These are phyloP conservation scores for Diaporthe vaccinii DNA, from an alignment of 2,329 filamentous ascomycete species.

Conservation along the genomic window DNA sequence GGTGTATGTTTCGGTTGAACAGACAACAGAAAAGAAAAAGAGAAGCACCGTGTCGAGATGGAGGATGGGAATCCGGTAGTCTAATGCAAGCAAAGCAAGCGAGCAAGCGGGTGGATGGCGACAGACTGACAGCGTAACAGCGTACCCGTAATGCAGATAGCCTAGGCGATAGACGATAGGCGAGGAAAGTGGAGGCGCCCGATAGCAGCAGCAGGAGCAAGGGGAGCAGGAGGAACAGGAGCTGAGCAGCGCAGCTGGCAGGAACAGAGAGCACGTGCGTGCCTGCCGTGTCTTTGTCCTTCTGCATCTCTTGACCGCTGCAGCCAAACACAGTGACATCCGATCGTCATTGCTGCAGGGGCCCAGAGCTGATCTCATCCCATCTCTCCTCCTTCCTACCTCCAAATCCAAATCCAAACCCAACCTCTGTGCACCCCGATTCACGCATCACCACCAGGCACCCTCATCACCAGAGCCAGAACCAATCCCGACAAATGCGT, in stretches of 20 bases:
- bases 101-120: slow-evolving; percentile 23
- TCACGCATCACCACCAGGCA: slow-evolving; percentile 10
- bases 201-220: neutral
- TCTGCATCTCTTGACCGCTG: neutral
- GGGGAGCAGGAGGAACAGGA: neutral
- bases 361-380: slow-evolving; percentile 22
- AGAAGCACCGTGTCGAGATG: neutral
- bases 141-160: slow-evolving; percentile 2
- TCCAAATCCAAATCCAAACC: neutral
- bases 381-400: neutral
- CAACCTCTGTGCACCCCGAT: neutral
- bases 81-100: slow-evolving; percentile 25
- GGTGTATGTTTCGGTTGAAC: neutral
- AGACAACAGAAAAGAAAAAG: neutral
- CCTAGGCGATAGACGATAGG: slow-evolving; percentile 8
- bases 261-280: slow-evolving; percentile 9
- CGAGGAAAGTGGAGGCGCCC: slow-evolving; percentile 13
- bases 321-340: neutral
- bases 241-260: neutral
- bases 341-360: slow-evolving; percentile 32
- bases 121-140: slow-evolving; percentile 22
- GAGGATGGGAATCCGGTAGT: slow-evolving; percentile 17
- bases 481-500: neutral
- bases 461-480: neutral
- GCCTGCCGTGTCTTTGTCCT: slow-evolving; percentile 19